phyloP scores from a whole-genome alignment of 768 basidiomycete species.

The Dioszegia aurantiaca region DNA sequence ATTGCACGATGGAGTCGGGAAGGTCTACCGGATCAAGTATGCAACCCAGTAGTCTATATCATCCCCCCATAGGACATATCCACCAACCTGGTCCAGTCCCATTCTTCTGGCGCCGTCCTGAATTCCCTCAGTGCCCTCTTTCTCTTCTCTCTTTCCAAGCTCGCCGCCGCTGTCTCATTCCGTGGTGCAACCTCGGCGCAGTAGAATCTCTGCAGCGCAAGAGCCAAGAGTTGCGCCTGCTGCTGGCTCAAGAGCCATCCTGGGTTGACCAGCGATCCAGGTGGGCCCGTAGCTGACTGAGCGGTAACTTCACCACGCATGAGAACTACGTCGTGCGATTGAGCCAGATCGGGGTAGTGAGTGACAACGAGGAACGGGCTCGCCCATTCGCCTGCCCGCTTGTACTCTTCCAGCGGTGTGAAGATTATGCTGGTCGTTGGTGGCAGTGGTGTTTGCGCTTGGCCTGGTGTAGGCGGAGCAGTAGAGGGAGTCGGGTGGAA shows the following conservation, averaged over 20 bases:
- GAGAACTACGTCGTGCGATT: constrained; percentile 76
- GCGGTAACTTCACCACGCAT: constrained; percentile 89
- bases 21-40: not conserved
- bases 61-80: constrained; percentile 55
- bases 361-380: constrained; percentile 88
- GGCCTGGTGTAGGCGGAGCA: constrained; percentile 42
- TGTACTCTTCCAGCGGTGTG: constrained; percentile 92
- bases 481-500: constrained; percentile 73
- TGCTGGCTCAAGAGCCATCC: constrained; percentile 61
- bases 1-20: too few relatives aligned
- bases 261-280: constrained; percentile 24
- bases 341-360: constrained; percentile 81
- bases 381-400: constrained; percentile 74
- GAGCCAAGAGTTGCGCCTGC: constrained; percentile 77
- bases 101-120: constrained; percentile 72
- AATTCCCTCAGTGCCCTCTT: constrained; percentile 65
- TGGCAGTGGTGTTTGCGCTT: constrained; percentile 55
- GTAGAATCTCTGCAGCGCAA: constrained; percentile 83
- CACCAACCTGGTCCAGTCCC: constrained; percentile 77
- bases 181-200: constrained; percentile 33
- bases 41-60: constrained; percentile 25
- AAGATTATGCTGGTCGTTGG: constrained; percentile 74
- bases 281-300: constrained; percentile 30
- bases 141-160: constrained; percentile 50
- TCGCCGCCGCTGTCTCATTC: constrained; percentile 53